Evolutionary conservation across 345 rosid species (phyloP).

Genomic region (Eucalyptus cloeziana): DNA sequence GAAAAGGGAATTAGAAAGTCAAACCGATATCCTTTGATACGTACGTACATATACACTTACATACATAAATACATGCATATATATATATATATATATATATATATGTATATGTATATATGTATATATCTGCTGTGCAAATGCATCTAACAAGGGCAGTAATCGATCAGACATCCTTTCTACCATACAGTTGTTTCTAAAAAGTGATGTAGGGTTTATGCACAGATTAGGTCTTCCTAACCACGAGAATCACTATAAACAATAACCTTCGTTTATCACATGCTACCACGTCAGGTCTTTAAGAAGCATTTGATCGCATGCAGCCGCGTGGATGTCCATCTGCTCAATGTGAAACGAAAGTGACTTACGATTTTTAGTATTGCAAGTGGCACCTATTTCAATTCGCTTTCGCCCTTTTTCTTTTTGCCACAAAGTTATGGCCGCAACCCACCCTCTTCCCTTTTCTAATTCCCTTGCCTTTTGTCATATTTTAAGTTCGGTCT

Average conservation of each 20-base stretch:
- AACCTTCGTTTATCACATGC: neutral
- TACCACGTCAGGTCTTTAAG: neutral
- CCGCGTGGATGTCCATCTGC: neutral
- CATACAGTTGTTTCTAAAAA: neutral
- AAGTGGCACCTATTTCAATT: neutral
- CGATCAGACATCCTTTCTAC: neutral
- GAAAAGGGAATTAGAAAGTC: neutral
- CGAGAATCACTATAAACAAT: neutral
- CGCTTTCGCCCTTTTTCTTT: neutral
- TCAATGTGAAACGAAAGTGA: neutral
- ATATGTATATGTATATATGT: accelerated
- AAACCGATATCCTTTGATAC: neutral
- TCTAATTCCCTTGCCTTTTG: neutral
- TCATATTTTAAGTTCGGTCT: neutral
- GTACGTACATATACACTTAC: neutral
- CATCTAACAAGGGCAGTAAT: neutral
- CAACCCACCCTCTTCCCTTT: neutral
- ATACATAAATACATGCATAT: too few relatives aligned
- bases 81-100: neutral
- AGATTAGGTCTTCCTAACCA: neutral
- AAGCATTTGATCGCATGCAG: neutral
- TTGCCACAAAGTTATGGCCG: neutral
- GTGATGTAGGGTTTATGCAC: neutral
- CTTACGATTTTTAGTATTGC: neutral
- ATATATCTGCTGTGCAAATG: neutral